Conservation (phyloP, 768 basidiomycete genomes). For the Artomyces pyxidatus region DNA sequence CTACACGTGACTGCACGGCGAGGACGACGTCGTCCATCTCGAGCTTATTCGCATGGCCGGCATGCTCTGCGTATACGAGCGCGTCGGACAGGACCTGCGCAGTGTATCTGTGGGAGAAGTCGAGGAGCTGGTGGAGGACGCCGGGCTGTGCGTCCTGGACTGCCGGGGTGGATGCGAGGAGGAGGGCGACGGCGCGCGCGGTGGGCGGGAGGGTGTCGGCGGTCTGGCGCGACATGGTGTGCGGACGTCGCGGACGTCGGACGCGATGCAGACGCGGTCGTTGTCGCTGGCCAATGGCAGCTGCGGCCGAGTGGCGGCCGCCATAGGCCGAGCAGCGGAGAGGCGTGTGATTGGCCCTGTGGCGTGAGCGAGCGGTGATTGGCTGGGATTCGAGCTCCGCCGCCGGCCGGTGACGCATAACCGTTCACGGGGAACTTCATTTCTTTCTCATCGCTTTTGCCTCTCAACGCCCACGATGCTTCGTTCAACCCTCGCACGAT, state of each 20-base stretch:
- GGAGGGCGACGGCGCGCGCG: conserved; percentile 74
- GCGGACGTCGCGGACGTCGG: not conserved
- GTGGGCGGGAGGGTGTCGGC: conserved; percentile 68
- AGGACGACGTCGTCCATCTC: conserved; percentile 78
- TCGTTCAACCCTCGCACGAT: conserved; percentile 48
- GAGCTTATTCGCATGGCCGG: conserved; percentile 66
- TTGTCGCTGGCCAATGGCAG: not conserved
- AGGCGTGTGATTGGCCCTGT: not conserved
- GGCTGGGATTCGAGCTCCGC: not conserved
- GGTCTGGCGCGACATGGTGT: conserved; percentile 33
- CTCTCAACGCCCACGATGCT: conserved; percentile 53
- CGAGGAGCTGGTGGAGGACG: conserved; percentile 79
- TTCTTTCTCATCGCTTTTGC: conserved; percentile 2
- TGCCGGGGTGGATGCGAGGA: conserved; percentile 75
- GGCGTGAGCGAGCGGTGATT: conserved; percentile 1
- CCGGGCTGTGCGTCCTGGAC: conserved; percentile 83
- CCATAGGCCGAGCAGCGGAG: not conserved
- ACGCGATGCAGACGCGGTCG: not conserved
- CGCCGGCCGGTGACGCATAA: not conserved
- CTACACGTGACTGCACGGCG: conserved; percentile 82
- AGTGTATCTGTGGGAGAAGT: conserved; percentile 81
- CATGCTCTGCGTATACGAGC: conserved; percentile 82
- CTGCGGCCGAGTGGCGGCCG: not conserved
- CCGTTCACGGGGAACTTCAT: not conserved
- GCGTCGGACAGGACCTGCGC: conserved; percentile 79